Evolutionary conservation across 2,329 filamentous ascomycete species (phyloP), one percentile per base, ranked within the genome.

Genomic region (Gnomoniopsis smithogilvyi): DNA sequence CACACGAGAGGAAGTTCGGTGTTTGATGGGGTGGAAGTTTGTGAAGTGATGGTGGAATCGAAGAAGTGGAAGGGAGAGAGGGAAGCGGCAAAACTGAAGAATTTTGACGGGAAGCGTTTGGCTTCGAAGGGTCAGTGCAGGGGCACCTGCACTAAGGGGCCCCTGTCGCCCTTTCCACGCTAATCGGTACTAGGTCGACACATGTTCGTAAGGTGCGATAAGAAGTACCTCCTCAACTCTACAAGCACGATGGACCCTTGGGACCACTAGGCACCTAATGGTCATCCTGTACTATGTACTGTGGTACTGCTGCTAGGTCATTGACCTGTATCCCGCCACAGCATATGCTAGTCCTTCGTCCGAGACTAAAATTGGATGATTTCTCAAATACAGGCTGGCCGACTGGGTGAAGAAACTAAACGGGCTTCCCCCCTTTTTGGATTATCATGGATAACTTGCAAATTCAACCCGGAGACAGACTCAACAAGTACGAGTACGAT

Each of bases 1-100:
- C 69, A 64, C 65, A 65, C 66, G 67, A 72, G 67, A 63, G 60
- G 64, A 14, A 66, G 68, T 67, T 65, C 62, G 58, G 58, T 54
- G 65, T 62, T 62, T 55, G 47, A 64, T 45, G 51, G 48, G 60
- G 61, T 41, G 19, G 60, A 62, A 65, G 63, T 64, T 72, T 67
- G 68, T 70, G 26, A 30, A 30, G 26, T 30, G 26, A 30, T 30
- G 26, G 26, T 70, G 56, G 50, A 51, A 51, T 68, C 62, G 64
- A 64, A 72, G 70, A 72, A 70, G 68, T 70, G 62, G 64, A 63
- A 54, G 56, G 55, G 45, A 59, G 51, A 58, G 53, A 54, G 62
- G 59, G 57, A 60, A 61, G 62, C 41, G 56, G 56, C 50, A 56
- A 62, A 58, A 56, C 58, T 51, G 65, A 62, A 63, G 61, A 64